Evolutionary conservation across 495 filamentous ascomycete genomes (phyloP).

Genomic region (Penicillium simplicissimum): DNA sequence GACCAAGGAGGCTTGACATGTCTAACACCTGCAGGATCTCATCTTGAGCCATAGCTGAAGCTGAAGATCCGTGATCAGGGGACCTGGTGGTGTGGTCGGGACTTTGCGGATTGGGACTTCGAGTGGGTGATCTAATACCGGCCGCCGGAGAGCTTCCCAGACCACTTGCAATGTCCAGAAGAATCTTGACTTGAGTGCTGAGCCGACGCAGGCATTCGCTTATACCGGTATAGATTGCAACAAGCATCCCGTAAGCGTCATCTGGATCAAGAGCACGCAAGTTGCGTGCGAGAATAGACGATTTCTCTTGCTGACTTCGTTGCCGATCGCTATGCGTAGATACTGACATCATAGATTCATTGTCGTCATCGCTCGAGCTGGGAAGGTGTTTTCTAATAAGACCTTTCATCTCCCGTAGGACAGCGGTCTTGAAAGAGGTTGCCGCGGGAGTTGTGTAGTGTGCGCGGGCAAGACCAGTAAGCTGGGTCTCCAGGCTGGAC

Average conservation of each 20-base stretch:
- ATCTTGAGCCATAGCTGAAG: constrained; percentile 58
- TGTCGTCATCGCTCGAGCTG: constrained; percentile 90
- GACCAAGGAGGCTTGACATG: constrained; percentile 89
- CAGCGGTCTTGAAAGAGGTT: constrained; percentile 81
- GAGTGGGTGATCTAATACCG: constrained; percentile 45
- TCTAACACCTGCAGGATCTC: constrained; percentile 84
- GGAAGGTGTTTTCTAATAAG: constrained; percentile 85
- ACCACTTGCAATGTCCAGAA: constrained; percentile 92
- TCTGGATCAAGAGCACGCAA: constrained; percentile 79
- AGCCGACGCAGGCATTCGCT: constrained; percentile 84
- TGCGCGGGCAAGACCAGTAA: constrained; percentile 77
- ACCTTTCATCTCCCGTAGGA: constrained; percentile 81
- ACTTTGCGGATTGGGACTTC: constrained; percentile 45
- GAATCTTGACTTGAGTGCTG: constrained; percentile 86
- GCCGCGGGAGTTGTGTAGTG: constrained; percentile 77
- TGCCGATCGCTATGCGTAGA: constrained; percentile 76
- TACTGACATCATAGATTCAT: constrained; percentile 82
- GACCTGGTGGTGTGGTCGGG: constrained; percentile 28
- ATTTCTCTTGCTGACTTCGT: constrained; percentile 82
- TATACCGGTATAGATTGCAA: constrained; percentile 79
- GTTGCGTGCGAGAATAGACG: constrained; percentile 85
- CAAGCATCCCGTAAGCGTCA: constrained; percentile 83
- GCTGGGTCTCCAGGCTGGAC: constrained; percentile 60
- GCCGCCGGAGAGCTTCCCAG: constrained; percentile 47
- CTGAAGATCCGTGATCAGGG: constrained; percentile 19